Evolutionary conservation across 169 alveolate genomes (phyloP).

Genomic region (Eimeria mitis): DNA sequence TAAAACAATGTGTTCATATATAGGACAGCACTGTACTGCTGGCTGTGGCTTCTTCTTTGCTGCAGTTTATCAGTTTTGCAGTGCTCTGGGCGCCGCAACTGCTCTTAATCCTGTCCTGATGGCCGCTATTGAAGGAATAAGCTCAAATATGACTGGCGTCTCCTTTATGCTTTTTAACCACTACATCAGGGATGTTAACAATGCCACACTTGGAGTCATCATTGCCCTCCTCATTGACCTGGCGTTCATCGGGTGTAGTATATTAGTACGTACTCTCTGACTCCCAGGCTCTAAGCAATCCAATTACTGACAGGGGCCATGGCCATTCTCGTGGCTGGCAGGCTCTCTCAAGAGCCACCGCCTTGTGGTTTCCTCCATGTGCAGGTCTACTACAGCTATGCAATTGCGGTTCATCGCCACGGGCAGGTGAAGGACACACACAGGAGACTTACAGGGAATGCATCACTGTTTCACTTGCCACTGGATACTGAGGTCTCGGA

Average conservation of each 20-base stretch:
- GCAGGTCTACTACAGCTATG: constrained; percentile 75
- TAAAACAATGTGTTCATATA: background rate
- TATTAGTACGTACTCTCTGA: constrained; percentile 13
- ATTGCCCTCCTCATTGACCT: constrained; percentile 63
- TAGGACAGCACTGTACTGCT: background rate
- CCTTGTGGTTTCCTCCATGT: background rate
- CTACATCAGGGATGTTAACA: constrained; percentile 59
- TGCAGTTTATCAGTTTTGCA: constrained; percentile 73
- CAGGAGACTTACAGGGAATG: constrained; percentile 79
- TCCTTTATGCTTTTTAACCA: constrained; percentile 44
- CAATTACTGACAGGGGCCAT: background rate
- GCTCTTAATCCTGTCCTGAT: constrained; percentile 50
- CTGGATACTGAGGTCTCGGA: constrained; percentile 70
- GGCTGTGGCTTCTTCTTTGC: background rate
- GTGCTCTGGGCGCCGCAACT: constrained; percentile 74
- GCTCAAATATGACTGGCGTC: constrained; percentile 17
- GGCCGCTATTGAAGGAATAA: constrained; percentile 46
- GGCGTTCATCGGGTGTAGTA: constrained; percentile 47
- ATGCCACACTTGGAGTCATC: constrained; percentile 71
- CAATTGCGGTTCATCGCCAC: constrained; percentile 51
- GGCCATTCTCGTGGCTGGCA: background rate
- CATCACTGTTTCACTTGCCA: constrained; percentile 58
- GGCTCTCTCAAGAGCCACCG: background rate
- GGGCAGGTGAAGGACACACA: constrained; percentile 80
- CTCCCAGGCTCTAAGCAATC: background rate